Evolutionary conservation across 495 filamentous ascomycete species (phyloP), one percentile per base, ranked within the genome.

Genomic region (Aspergillus homomorphus): DNA sequence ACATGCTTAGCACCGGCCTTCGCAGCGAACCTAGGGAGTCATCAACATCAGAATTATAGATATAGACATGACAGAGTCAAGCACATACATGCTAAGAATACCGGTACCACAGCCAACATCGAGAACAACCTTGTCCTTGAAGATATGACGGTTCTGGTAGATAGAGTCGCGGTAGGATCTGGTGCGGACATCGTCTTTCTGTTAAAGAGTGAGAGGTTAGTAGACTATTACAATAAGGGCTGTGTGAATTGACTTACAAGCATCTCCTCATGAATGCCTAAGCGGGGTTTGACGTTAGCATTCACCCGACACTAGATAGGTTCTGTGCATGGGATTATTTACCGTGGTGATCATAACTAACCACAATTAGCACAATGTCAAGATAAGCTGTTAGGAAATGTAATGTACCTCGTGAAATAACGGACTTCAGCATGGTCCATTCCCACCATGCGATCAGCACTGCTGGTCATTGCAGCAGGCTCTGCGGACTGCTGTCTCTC

Each of bases 171-270:
- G 92, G 80, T 98, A 98, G 18, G 91, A 94, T 67, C 84, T 84
- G 19, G 94, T 98, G 33, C 94, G 89, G 55, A 98, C 92, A 77
- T 98, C 95, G 81, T 98, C 94, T 88, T 96, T 97, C 90, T 96
- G 70, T 51, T 19, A 57, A 54, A 43, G 51, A 45, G 55, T 53
- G 38, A 38, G 9, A 49, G 15, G 60, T 48, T 5, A 41, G 41
- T 20, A 46, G 24, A 0, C 7, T 24, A 42, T 7, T 20, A 0
- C 22, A 23, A 5, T 19, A 23, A n/a, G 24, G 43, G 15, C 14
- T 23, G 28, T n/a, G 38, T 9, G 26, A 21, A 8, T 49, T 56
- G 64, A 88, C 89, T 75, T 78, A 96, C 91, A 83, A 97, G 78
- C 92, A 97, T 97, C 76, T 97, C 92, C 80, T 97, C 92, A 69